phyloP scores from a whole-genome alignment of 1,139 yeast genomes.

The Suhomyces anneliseae region DNA sequence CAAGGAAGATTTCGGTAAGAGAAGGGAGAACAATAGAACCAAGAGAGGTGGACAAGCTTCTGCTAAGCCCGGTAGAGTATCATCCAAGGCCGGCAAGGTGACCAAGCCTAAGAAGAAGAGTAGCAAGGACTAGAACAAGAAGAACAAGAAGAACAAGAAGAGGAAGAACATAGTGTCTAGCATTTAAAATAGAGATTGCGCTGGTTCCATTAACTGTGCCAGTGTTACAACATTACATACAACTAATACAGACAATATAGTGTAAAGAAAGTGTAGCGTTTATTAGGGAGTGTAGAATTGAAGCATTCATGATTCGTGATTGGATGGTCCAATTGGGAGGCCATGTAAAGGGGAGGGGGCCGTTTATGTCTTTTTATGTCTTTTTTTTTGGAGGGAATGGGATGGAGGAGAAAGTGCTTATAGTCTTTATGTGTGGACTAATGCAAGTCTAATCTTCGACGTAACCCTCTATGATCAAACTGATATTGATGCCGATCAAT shows the following conservation, averaged over 20 bases:
- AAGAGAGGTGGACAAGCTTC: conserved; percentile 28
- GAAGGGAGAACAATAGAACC: conserved; percentile 53
- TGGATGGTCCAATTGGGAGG: too few relatives aligned
- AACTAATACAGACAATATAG: neutral
- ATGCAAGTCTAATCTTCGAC: neutral
- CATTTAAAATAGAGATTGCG: neutral
- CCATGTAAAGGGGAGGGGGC: too few relatives aligned
- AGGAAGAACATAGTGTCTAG: neutral
- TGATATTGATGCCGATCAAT: conserved; percentile 44
- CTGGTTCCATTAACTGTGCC: too few relatives aligned
- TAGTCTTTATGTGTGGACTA: neutral
- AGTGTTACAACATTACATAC: neutral
- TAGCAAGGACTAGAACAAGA: conserved; percentile 1
- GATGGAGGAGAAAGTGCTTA: too few relatives aligned
- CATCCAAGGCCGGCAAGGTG: conserved; percentile 3
- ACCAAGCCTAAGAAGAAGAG: conserved; percentile 8
- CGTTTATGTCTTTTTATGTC: too few relatives aligned
- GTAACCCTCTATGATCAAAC: conserved; percentile 41
- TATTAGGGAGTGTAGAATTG: too few relatives aligned
- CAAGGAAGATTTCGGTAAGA: conserved; percentile 81
- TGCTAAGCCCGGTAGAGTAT: neutral
- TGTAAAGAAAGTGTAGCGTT: too few relatives aligned
- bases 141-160: neutral
- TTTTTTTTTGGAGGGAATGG: too few relatives aligned
- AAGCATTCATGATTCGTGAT: too few relatives aligned